phyloP scores from a whole-genome alignment of 495 filamentous ascomycete species.

The Aspergillus asperescens region DNA sequence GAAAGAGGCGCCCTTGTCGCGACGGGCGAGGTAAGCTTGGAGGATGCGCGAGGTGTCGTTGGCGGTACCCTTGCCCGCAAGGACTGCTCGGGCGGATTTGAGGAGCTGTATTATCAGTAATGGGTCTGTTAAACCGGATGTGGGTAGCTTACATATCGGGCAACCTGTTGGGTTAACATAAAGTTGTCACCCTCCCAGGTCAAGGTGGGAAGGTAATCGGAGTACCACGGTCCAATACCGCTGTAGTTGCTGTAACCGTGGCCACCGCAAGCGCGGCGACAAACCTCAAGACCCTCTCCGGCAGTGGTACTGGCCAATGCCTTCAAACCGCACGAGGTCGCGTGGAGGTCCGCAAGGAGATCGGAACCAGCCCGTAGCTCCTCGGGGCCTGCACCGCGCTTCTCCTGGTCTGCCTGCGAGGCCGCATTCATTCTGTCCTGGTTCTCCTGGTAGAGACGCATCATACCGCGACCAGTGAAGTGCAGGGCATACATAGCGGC shows the following conservation, averaged over 20 bases:
- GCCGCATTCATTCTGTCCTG: conserved; percentile 54
- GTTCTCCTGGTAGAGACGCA: conserved; percentile 60
- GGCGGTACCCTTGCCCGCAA: conserved; percentile 47
- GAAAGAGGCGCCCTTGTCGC: conserved; percentile 62
- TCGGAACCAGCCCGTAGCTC: conserved; percentile 59
- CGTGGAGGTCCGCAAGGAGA: conserved; percentile 66
- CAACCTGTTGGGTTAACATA: conserved; percentile 75
- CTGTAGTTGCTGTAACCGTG: conserved; percentile 68
- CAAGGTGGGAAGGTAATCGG: conserved; percentile 63
- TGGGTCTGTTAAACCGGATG: background rate
- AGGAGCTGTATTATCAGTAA: conserved; percentile 37
- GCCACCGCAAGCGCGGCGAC: conserved; percentile 66
- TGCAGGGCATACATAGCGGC: conserved; percentile 72
- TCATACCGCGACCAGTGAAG: conserved; percentile 67
- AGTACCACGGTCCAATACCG: conserved; percentile 62
- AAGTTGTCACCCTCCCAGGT: conserved; percentile 69
- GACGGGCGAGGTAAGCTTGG: conserved; percentile 51
- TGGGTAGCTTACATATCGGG: conserved; percentile 52
- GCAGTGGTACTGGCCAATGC: conserved; percentile 62
- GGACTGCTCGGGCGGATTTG: conserved; percentile 59
- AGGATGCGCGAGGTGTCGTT: conserved; percentile 59
- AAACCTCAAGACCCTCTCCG: conserved; percentile 64
- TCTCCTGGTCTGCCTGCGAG: conserved; percentile 31
- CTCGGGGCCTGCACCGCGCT: conserved; percentile 60
- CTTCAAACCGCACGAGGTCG: conserved; percentile 69